Evolutionary conservation across 2,329 filamentous ascomycete genomes (phyloP).

Genomic region (Colletotrichum magnum): DNA sequence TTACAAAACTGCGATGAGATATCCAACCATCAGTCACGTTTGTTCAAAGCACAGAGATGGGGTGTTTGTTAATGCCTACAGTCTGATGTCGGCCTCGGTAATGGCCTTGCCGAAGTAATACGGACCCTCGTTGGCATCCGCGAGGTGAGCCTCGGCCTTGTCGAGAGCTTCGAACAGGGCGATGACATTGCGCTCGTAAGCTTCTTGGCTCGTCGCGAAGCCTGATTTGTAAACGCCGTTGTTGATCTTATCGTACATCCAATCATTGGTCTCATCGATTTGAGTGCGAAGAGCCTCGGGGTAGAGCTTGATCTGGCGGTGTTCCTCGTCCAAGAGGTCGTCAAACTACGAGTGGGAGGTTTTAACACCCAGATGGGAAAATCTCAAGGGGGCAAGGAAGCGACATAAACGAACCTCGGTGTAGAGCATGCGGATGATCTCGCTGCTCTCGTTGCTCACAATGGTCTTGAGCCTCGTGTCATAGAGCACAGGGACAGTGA

Average conservation of each 20-base stretch:
- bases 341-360: constrained; percentile 71
- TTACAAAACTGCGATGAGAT: constrained; percentile 68
- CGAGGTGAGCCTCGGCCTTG: constrained; percentile 79
- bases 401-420: constrained; percentile 59
- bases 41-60: constrained; percentile 25
- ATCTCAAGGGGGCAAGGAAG: background rate
- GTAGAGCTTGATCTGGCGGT: constrained; percentile 75
- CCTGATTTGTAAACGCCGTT: constrained; percentile 83
- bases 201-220: constrained; percentile 86
- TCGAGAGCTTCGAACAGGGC: constrained; percentile 84
- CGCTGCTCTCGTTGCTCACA: constrained; percentile 92
- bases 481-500: constrained; percentile 90
- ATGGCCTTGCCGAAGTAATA: constrained; percentile 83
- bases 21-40: background rate
- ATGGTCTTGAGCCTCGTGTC: constrained; percentile 83
- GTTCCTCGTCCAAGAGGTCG: constrained; percentile 72
- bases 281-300: constrained; percentile 73
- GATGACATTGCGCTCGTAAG: constrained; percentile 82
- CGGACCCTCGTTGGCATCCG: constrained; percentile 62
- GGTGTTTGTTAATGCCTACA: constrained; percentile 57
- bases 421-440: constrained; percentile 94
- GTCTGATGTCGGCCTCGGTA: constrained; percentile 86
- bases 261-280: constrained; percentile 84
- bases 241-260: constrained; percentile 83
- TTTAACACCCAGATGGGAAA: background rate